Evolutionary conservation across 768 basidiomycete species (phyloP).

Genomic region (Trametes villosa): DNA sequence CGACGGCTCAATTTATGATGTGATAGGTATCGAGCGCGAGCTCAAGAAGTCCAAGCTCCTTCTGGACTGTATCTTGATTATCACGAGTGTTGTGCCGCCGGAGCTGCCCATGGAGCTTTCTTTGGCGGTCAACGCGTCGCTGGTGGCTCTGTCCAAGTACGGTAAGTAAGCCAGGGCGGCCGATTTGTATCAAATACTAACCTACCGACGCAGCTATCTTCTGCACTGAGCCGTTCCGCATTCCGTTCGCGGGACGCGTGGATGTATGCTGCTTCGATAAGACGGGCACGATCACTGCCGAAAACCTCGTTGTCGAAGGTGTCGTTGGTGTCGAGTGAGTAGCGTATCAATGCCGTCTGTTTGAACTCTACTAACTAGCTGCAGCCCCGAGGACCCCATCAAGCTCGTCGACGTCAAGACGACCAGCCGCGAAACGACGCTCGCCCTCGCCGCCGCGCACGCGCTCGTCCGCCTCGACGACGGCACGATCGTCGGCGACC

Average conservation of each 20-base stretch:
- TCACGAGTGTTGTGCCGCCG: conserved; percentile 97
- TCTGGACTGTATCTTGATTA: conserved; percentile 93
- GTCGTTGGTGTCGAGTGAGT: conserved; percentile 89
- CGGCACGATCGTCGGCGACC: conserved; percentile 93
- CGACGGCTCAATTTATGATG: not conserved
- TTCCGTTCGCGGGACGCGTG: conserved; percentile 92
- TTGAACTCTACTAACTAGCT: not conserved
- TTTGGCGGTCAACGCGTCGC: conserved; percentile 91
- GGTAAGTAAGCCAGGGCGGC: conserved; percentile 53
- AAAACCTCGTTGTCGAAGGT: conserved; percentile 93
- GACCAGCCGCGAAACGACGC: conserved; percentile 74
- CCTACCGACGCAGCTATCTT: conserved; percentile 78
- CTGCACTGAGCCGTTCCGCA: conserved; percentile 98
- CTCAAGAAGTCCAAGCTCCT: conserved; percentile 94
- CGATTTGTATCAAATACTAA: not conserved
- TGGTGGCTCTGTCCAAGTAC: conserved; percentile 92
- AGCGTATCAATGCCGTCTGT: not conserved
- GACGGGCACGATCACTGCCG: conserved; percentile 97
- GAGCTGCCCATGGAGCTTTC: conserved; percentile 98
- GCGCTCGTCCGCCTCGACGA: conserved; percentile 94
- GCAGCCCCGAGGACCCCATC: conserved; percentile 59
- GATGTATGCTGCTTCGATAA: conserved; percentile 99
- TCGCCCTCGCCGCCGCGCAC: conserved; percentile 92
- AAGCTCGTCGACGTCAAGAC: conserved; percentile 82
- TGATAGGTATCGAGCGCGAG: conserved; percentile 82